Conservation (phyloP, 2,329 filamentous ascomycete genomes). For the Colletotrichum sp. region DNA sequence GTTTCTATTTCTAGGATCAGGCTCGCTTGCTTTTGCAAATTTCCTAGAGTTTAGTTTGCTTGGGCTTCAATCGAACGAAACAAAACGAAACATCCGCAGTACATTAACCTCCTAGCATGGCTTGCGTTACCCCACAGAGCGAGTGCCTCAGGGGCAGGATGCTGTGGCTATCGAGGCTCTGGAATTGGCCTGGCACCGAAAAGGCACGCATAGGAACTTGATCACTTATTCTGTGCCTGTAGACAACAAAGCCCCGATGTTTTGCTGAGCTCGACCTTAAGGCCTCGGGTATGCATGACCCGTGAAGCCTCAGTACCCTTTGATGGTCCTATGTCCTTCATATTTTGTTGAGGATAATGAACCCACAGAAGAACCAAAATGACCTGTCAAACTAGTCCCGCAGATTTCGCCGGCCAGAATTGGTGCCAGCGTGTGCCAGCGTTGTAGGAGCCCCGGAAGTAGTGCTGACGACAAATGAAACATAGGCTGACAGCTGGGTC, state of each 20-base stretch:
- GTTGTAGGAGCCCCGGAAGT: neutral
- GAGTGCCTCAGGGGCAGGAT: neutral
- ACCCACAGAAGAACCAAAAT: neutral
- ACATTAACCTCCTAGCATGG: neutral
- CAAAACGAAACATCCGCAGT: neutral
- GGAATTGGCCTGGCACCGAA: neutral
- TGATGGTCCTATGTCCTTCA: neutral
- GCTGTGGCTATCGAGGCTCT: neutral
- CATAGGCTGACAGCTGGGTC: neutral
- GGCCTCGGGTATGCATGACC: neutral
- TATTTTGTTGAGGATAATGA: fast-evolving
- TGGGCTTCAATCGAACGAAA: neutral
- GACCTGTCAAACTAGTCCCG: fast-evolving
- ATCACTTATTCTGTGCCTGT: neutral
- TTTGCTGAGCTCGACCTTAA: neutral
- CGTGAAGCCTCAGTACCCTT: neutral
- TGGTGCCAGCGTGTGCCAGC: too few relatives aligned
- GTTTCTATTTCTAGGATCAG: neutral
- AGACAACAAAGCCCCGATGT: fast-evolving
- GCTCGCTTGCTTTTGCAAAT: neutral
- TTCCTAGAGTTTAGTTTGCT: neutral
- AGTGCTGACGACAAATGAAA: neutral
- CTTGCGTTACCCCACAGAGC: neutral
- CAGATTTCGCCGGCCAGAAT: neutral
- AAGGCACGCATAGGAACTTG: neutral